Conservation (phyloP, 2,329 filamentous ascomycete genomes). For the Ophiostoma perfectum region DNA sequence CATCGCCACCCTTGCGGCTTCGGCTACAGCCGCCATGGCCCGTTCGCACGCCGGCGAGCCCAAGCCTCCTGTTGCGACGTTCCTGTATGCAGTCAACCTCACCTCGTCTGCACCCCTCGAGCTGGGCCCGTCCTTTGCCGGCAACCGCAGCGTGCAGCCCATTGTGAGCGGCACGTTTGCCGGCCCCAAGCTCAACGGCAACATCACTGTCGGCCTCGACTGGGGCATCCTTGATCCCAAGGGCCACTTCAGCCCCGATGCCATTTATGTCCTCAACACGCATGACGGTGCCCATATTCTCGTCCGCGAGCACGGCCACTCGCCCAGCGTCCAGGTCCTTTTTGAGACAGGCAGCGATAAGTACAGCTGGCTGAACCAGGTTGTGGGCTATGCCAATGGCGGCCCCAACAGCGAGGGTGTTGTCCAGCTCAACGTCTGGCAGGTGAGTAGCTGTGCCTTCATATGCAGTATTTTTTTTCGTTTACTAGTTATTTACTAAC, state of each 20-base stretch:
- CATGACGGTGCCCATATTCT: conserved; percentile 37
- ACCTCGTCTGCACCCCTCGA: conserved; percentile 24
- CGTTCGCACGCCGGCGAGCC: neutral
- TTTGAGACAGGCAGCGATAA: conserved; percentile 36
- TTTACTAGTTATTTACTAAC: neutral
- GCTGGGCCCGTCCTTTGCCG: conserved; percentile 30
- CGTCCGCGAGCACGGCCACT: conserved; percentile 36
- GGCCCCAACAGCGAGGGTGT: conserved; percentile 12
- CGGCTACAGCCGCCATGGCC: neutral
- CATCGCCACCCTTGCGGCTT: neutral
- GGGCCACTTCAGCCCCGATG: conserved; percentile 37
- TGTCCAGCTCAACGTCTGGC: conserved; percentile 24
- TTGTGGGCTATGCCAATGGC: conserved; percentile 30
- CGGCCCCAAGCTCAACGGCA: conserved; percentile 35
- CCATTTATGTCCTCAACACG: conserved; percentile 38
- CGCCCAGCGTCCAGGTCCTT: conserved; percentile 34
- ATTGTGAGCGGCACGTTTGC: conserved; percentile 36
- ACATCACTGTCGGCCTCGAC: conserved; percentile 34
- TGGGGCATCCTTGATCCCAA: conserved; percentile 36
- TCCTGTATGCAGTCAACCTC: conserved; percentile 32
- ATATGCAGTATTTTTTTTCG: neutral
- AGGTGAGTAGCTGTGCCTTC: conserved; percentile 16
- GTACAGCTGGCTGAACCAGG: conserved; percentile 37
- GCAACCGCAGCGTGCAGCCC: conserved; percentile 32
- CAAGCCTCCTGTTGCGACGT: conserved; percentile 23